Percentiles rank a stretch among this genome's conserved stretches.
Evolutionary conservation across 306 rosid genomes (phyloP).

Genomic region (Cucumis cinereus): DNA sequence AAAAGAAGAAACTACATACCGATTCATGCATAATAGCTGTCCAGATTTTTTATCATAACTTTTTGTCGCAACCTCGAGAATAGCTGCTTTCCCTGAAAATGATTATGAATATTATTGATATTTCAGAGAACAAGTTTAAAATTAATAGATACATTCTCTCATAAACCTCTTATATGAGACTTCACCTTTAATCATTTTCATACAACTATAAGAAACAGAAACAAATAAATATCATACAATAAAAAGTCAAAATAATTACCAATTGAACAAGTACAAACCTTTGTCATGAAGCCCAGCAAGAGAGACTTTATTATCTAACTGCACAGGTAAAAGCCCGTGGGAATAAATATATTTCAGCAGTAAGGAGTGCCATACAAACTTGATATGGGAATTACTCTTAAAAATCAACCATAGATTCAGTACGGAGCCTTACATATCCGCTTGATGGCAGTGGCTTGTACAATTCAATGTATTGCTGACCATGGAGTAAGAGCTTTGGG

Average conservation of each 20-base stretch:
- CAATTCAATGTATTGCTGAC: conserved; percentile 83
- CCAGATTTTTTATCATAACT: conserved; percentile 73
- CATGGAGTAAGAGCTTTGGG: conserved; percentile 80
- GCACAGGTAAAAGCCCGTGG: conserved; percentile 17
- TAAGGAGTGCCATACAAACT: neutral
- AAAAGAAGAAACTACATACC: conserved; percentile 29
- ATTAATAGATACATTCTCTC: neutral
- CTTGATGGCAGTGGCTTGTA: conserved; percentile 73
- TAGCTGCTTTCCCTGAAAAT: conserved; percentile 85
- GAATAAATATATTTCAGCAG: neutral
- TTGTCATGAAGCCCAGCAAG: conserved; percentile 94
- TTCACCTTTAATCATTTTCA: neutral
- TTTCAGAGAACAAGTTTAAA: conserved; percentile 1
- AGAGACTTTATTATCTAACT: conserved; percentile 49
- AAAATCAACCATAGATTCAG: conserved; percentile 10
- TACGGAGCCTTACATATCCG: conserved; percentile 44
- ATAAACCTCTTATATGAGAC: neutral
- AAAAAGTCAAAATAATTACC: too few relatives aligned
- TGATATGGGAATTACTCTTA: neutral
- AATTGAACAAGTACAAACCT: conserved; percentile 34
- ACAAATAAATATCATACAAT: neutral
- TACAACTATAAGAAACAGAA: neutral
- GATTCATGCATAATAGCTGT: conserved; percentile 72
- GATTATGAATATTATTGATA: neutral
- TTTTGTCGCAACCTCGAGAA: conserved; percentile 81